phyloP scores from a whole-genome alignment of 805 yeast genomes.

The Nakazawaea laoshanensis region DNA sequence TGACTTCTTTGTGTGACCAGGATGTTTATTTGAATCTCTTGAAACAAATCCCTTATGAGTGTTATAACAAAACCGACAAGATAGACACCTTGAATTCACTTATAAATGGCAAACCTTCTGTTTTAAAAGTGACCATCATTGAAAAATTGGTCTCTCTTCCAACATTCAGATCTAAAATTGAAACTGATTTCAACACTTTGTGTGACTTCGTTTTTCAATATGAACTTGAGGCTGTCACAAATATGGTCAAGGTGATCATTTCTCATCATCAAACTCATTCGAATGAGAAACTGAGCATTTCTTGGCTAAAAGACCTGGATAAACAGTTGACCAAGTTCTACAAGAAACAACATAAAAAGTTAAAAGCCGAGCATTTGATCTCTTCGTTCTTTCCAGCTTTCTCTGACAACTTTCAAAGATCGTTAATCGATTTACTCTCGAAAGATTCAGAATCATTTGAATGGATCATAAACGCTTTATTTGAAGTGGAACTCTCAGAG shows the following conservation, averaged over 20 bases:
- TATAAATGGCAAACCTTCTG: constrained; percentile 1
- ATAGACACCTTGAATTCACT: constrained; percentile 18
- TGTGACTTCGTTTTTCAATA: constrained; percentile 13
- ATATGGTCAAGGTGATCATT: constrained; percentile 30
- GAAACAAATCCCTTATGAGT: constrained; percentile 37
- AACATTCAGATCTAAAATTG: constrained; percentile 45
- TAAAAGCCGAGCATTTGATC: constrained; percentile 13
- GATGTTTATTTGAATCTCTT: constrained; percentile 8
- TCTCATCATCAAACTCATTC: constrained; percentile 29
- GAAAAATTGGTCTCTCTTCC: constrained; percentile 38
- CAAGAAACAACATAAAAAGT: constrained; percentile 4
- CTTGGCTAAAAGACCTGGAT: constrained; percentile 16
- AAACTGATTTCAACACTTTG: constrained; percentile 26
- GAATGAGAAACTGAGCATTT: constrained; percentile 19
- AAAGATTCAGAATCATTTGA: constrained; percentile 8
- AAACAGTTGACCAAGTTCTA: constrained; percentile 12
- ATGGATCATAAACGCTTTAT: constrained; percentile 26
- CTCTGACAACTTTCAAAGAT: background rate
- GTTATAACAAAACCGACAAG: constrained; percentile 30
- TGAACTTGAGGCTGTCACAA: background rate
- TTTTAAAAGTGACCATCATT: constrained; percentile 18
- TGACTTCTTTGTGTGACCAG: constrained; percentile 2
- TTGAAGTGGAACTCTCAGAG: constrained; percentile 13
- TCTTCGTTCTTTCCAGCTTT: background rate
- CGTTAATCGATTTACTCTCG: constrained; percentile 1